Conservation (phyloP, 2,329 filamentous ascomycete genomes). For the Fusarium sterilihyphosum region DNA sequence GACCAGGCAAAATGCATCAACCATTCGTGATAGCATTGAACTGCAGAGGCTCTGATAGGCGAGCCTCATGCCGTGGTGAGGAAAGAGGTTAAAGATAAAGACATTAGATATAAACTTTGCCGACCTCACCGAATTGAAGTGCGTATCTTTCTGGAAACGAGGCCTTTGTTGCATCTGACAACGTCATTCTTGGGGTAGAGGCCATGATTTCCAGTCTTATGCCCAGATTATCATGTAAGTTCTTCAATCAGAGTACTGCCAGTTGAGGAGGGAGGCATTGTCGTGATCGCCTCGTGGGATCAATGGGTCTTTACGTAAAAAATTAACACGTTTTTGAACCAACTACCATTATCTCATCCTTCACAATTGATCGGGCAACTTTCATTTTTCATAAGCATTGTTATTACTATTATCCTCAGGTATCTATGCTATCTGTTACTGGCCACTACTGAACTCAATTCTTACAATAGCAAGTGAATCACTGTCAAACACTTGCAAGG, state of each 20-base stretch:
- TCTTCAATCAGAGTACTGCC: neutral
- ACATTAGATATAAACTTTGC: conserved; percentile 39
- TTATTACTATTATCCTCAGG: neutral
- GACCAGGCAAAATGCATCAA: conserved; percentile 18
- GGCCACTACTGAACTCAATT: neutral
- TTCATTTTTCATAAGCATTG: neutral
- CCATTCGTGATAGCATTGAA: conserved; percentile 19
- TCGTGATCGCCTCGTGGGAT: neutral
- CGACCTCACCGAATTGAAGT: conserved; percentile 33
- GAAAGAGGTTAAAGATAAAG: conserved; percentile 22
- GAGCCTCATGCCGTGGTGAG: conserved; percentile 14
- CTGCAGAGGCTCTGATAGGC: conserved; percentile 10
- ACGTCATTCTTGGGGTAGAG: neutral
- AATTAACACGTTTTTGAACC: neutral
- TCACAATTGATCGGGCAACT: neutral
- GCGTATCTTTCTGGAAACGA: conserved; percentile 24
- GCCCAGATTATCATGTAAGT: neutral
- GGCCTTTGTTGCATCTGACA: neutral
- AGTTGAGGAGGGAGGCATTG: neutral
- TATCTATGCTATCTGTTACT: neutral
- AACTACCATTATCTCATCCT: neutral
- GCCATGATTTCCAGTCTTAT: neutral
- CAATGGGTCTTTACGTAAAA: neutral
- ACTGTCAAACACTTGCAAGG: neutral
- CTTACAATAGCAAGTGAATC: neutral